Conservation (phyloP, 2,329 filamentous ascomycete species). For the Grosmannia penicillata region DNA sequence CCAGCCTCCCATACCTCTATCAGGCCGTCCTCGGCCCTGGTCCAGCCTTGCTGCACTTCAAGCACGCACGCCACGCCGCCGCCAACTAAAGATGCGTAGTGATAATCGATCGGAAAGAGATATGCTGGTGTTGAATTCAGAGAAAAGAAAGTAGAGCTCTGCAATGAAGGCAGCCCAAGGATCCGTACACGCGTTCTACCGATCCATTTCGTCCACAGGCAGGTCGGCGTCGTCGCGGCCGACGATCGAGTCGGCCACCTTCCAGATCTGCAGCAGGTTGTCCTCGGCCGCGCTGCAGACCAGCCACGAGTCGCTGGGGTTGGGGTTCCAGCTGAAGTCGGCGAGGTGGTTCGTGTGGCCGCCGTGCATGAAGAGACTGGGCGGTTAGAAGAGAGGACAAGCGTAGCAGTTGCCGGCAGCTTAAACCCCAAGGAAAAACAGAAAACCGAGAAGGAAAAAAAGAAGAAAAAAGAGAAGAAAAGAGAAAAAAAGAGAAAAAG, state of each 20-base stretch:
- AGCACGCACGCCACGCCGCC: too few species aligned
- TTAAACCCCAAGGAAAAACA: too few species aligned
- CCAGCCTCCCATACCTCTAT: not conserved
- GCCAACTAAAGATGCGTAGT: not conserved
- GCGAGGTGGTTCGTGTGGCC: conserved; percentile 94
- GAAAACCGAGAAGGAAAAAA: conserved; percentile 42
- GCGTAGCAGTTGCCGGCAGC: too few species aligned
- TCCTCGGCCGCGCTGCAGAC: conserved; percentile 93
- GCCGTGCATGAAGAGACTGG: conserved; percentile 90
- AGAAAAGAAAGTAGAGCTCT: not conserved
- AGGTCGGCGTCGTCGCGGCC: conserved; percentile 63
- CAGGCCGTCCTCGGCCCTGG: not conserved
- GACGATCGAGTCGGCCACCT: conserved; percentile 69
- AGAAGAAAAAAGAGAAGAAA: not conserved
- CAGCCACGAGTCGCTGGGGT: conserved; percentile 89
- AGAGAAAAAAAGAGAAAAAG: not conserved
- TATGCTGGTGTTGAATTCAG: too few species aligned
- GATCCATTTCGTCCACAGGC: conserved; percentile 62
- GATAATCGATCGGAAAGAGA: not conserved
- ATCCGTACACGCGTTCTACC: conserved; percentile 20
- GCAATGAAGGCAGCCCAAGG: not conserved
- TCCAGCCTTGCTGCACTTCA: too few species aligned
- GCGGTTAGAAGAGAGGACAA: conserved; percentile 12
- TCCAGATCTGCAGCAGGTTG: conserved; percentile 92
- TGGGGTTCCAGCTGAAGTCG: conserved; percentile 96